Base-by-base conservation (phyloP, 192 early-diverging fungal genomes). In the Umbelopsis isabellina region DNA sequence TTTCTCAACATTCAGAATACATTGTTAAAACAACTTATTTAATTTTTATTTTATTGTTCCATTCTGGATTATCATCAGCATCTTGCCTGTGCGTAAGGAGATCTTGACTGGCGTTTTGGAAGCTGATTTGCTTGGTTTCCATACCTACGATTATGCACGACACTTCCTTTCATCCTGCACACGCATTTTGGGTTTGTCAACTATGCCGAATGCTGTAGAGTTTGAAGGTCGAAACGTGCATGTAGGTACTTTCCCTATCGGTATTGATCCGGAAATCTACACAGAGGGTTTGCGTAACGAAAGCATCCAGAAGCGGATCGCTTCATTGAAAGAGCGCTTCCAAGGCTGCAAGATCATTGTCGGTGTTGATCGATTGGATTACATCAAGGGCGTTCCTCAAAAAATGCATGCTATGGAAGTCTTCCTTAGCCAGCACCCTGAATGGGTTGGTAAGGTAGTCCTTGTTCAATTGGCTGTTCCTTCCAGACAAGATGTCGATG, bases 311-410 rank as follows among this genome's bases (percentile, higher is more conserved):
- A 48, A 82, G 37, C 87, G 97, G 30, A 97, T 99, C 72, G 79
- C 83, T 13, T 80, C 85, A 58, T 79, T 99, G n/a, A 86, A 92
- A 74, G 86, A 87, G 49, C 90, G 90, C 72, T 99, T 99, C 73
- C 85, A 87, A 51, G 95, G 91, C 18, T 87, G 87, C 41, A 93
- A 94, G 75, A 80, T 99, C 10, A 92, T 99, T 77, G 92, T 99
- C 1, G 97, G 98, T 16, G 96, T 99, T 1, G 98, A 99, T 75
- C 88, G 98, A 41, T 85, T 99, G 47, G 98, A 99, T 81, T 99
- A 99, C 78, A 99, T 99, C 85, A 99, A 99, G 84, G 98, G 97
- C 51, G 95, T 99, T 21, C 98, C 98, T 33, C 98, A 99, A 73
- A 99, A 99, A 83, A 79, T 99, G 55, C 94, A 97, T 75, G 97